A percentile compares a stretch with the other conserved stretches of the same genome.
Evolutionary conservation across 495 filamentous ascomycete genomes (phyloP).

Genomic region (Staphylotrichum longicolle): DNA sequence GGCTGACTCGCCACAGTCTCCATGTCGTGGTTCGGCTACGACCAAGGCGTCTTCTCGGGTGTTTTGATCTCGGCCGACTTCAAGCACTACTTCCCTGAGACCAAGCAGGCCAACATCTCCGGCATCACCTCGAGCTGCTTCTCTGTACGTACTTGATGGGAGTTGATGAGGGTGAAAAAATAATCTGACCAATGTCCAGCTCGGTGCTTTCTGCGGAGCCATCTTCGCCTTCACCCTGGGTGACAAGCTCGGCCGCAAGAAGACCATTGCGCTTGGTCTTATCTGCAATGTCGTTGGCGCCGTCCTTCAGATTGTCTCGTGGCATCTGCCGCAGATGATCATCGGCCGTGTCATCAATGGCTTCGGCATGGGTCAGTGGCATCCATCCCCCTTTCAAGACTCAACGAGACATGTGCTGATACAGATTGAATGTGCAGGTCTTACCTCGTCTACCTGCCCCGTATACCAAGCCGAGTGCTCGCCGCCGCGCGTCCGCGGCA

Average conservation of each 20-base stretch:
- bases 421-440: background rate
- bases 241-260: conserved; percentile 6
- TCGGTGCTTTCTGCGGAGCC: conserved; percentile 11
- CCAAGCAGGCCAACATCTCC: conserved; percentile 3
- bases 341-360: conserved; percentile 6
- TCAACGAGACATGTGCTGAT: too few relatives aligned
- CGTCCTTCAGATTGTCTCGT: background rate
- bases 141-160: background rate
- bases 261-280: background rate
- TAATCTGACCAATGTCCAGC: background rate
- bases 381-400: too few relatives aligned
- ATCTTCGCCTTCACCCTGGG: conserved; percentile 12
- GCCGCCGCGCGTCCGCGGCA: conserved; percentile 5
- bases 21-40: conserved; percentile 16
- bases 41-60: conserved; percentile 13
- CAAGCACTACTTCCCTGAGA: conserved; percentile 9
- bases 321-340: conserved; percentile 11
- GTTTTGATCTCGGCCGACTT: conserved; percentile 12
- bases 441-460: conserved; percentile 9
- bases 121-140: conserved; percentile 11
- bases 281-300: conserved; percentile 2
- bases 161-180: background rate
- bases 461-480: conserved; percentile 16
- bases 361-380: conserved; percentile 6
- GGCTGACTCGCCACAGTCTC: background rate